Evolutionary conservation across 495 filamentous ascomycete species (phyloP).

Genomic region (Penicillium angulare): DNA sequence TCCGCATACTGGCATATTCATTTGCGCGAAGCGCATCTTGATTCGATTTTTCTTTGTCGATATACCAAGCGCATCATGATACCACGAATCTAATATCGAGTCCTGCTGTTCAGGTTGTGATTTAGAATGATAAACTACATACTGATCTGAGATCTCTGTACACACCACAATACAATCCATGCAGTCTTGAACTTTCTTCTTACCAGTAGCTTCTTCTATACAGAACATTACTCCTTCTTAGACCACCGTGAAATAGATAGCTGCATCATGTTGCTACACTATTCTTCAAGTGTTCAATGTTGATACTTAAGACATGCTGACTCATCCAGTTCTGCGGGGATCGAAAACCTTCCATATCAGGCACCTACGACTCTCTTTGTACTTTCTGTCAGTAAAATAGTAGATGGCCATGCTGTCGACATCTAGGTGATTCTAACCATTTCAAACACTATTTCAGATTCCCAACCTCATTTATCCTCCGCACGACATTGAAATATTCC

Average conservation of each 20-base stretch:
- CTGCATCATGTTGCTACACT: too few relatives aligned
- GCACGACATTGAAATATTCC: background rate
- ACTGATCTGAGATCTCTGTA: conserved; percentile 9
- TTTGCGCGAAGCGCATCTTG: background rate
- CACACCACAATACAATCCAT: conserved; percentile 11
- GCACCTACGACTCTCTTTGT: background rate
- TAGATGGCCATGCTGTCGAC: background rate
- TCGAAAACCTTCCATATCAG: background rate
- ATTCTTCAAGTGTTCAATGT: too few relatives aligned
- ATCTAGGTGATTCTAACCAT: background rate
- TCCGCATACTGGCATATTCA: background rate
- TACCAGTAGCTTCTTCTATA: background rate
- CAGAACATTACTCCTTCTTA: too few relatives aligned
- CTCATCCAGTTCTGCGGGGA: too few relatives aligned
- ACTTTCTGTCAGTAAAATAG: background rate
- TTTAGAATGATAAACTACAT: conserved; percentile 18
- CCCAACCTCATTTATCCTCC: background rate
- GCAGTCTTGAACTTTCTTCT: conserved; percentile 7
- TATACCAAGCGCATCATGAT: conserved; percentile 38
- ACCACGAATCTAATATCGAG: conserved; percentile 33
- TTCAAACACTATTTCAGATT: background rate
- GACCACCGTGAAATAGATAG: too few relatives aligned
- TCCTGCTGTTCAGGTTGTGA: conserved; percentile 21
- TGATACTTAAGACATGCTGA: too few relatives aligned
- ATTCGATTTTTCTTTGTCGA: conserved; percentile 9